These are phyloP conservation scores for Conticribra weissflogii DNA, from an alignment of 108 stramenopile species.

Conservation along the genomic window DNA sequence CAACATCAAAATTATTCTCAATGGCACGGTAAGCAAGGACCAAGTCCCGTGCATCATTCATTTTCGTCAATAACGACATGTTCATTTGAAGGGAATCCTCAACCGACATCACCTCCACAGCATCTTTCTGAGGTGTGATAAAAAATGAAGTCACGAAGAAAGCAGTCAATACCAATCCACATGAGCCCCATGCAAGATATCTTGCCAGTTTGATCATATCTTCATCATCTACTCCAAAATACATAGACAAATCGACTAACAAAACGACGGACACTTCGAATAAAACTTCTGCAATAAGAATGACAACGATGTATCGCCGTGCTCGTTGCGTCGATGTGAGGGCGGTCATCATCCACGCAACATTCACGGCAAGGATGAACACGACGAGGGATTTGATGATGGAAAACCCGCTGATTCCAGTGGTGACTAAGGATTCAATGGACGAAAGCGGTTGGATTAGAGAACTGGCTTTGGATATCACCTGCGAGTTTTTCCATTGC, in stretches of 20 bases:
- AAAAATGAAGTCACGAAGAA: slow-evolving; percentile 20
- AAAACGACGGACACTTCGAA: slow-evolving; percentile 22
- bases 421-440: slow-evolving; percentile 33
- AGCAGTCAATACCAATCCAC: not conserved
- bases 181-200: slow-evolving; percentile 19
- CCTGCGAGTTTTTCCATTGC: slow-evolving; percentile 2
- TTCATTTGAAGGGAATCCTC: slow-evolving; percentile 29
- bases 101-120: slow-evolving; percentile 8
- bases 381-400: slow-evolving; percentile 30
- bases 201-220: slow-evolving; percentile 13
- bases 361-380: slow-evolving; percentile 36
- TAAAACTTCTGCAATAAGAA: slow-evolving; percentile 31
- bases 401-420: slow-evolving; percentile 37
- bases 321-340: slow-evolving; percentile 18
- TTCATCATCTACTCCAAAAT: slow-evolving; percentile 1
- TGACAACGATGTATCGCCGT: slow-evolving; percentile 22
- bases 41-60: slow-evolving; percentile 7
- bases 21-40: not conserved
- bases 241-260: not conserved
- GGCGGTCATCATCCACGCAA: slow-evolving; percentile 31
- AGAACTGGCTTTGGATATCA: slow-evolving; percentile 28
- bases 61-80: slow-evolving; percentile 27
- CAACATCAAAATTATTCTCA: not conserved
- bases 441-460: slow-evolving; percentile 44
- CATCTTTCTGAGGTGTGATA: not conserved